Evolutionary conservation across 768 basidiomycete genomes (phyloP), one percentile per base, ranked within the genome.

Genomic region (Xanthoconium purpureum): DNA sequence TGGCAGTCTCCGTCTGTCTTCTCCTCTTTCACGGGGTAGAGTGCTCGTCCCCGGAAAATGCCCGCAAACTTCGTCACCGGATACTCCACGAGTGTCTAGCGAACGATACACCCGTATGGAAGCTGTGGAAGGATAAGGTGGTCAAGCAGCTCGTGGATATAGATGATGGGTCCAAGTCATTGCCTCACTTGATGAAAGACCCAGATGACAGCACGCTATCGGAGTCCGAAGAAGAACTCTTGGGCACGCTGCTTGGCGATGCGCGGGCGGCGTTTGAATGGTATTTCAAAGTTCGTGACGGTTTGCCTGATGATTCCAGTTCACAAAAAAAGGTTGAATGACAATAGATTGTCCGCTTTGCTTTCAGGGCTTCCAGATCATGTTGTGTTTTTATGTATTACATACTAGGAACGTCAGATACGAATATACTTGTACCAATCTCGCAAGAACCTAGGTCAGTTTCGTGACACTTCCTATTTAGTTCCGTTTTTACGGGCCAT

Each of bases 91-190:
- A 50, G 18, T 66, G 64, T 44, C 2, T 68, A 4, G 20, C 57
- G n/a, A 70, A 70, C 24, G 53, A 66, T 7, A 71, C 68, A 13
- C 5, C 2, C 12, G 60, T 66, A n/a, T 71, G 68, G 66, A 33
- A 6, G 33, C 45, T 35, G 28, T 72, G 68, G 68, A 53, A 10
- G 17, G 32, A 44, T 0, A 72, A 63, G 55, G 66, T 71, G 8
- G 35, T 63, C 28, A 2, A 47, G 0, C 64, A 69, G 17, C 52
- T 70, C 33, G n/a, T 55, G n/a, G 3, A 51, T 11, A 3, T 51
- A 2, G 37, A 55, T 5, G 14, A n/a, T 8, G 0, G 11, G 4
- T 17, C 48, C 2, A 10, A 20, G 0, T 48, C 17, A 11, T 50
- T 59, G 7, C 13, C 43, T 20, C 40, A 32, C 37, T 45, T 60